A percentile compares a stretch with the other conserved stretches of the same genome.
These are phyloP conservation scores for Coemansia sp. DNA, from an alignment of 192 early-diverging fungal genomes.

Conservation along the genomic window DNA sequence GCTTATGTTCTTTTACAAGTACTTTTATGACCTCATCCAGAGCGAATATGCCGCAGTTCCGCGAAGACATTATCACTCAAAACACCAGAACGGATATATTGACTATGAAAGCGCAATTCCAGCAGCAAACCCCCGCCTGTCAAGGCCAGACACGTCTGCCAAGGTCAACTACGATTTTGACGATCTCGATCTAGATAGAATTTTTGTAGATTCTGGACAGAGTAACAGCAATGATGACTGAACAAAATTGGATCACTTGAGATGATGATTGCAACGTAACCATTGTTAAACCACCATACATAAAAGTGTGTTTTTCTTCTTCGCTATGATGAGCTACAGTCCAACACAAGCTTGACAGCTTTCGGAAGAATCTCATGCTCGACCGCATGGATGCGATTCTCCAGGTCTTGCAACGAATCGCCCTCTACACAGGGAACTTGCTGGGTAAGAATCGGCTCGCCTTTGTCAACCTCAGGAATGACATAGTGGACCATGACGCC, in stretches of 20 bases:
- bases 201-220: conserved; percentile 11
- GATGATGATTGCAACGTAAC: too few species aligned
- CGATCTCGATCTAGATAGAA: conserved; percentile 21
- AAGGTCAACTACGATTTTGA: conserved; percentile 45
- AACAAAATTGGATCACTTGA: too few species aligned
- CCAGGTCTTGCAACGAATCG: conserved; percentile 81
- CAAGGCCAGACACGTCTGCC: conserved; percentile 16
- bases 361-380: conserved; percentile 90
- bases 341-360: conserved; percentile 57
- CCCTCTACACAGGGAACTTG: conserved; percentile 72
- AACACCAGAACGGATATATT: conserved; percentile 62
- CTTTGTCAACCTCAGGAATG: conserved; percentile 94
- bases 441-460: conserved; percentile 80
- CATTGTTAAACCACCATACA: background rate
- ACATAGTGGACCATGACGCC: conserved; percentile 95
- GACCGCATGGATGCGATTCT: conserved; percentile 82
- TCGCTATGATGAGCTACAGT: background rate
- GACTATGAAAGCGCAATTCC: conserved; percentile 46
- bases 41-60: conserved; percentile 66
- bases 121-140: conserved; percentile 9
- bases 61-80: conserved; percentile 58
- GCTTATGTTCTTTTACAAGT: conserved; percentile 88
- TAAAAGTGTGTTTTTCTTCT: background rate
- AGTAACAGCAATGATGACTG: background rate
- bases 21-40: conserved; percentile 88